Conservation (phyloP, 73 alveolate genomes). For the Uronychia binucleata region DNA sequence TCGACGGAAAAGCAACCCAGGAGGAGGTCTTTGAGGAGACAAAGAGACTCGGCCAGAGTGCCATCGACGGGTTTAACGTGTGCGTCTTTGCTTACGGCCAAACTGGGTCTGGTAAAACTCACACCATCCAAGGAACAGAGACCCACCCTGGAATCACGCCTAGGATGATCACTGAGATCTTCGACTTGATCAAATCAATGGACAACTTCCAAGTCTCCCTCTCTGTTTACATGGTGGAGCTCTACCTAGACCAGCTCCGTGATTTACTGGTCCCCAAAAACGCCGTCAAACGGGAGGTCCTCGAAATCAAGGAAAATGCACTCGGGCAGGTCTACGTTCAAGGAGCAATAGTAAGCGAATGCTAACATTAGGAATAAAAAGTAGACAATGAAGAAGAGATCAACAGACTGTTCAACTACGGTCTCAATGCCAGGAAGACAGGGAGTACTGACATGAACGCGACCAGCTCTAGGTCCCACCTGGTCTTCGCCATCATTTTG, state of each 20-base stretch:
- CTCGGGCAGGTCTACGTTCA: conserved; percentile 54
- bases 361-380: background rate
- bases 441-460: conserved; percentile 80
- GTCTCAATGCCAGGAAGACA: conserved; percentile 49
- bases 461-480: conserved; percentile 72
- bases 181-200: conserved; percentile 58
- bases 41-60: conserved; percentile 82
- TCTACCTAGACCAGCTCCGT: conserved; percentile 47
- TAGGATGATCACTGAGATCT: conserved; percentile 86
- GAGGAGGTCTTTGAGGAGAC: conserved; percentile 92
- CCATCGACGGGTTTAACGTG: conserved; percentile 98
- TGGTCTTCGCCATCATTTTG: conserved; percentile 66
- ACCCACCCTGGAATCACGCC: conserved; percentile 95
- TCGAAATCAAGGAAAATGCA: conserved; percentile 62
- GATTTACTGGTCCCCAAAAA: conserved; percentile 57
- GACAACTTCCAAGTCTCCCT: conserved; percentile 36
- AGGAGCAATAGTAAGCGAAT: conserved; percentile 21
- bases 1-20: conserved; percentile 75
- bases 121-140: conserved; percentile 95
- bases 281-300: background rate
- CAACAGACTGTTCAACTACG: conserved; percentile 37
- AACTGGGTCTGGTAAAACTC: conserved; percentile 99
- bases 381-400: conserved; percentile 28
- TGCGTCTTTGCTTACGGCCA: conserved; percentile 99
- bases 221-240: conserved; percentile 77